Percentiles rank a stretch among this genome's conserved stretches.
Conservation (phyloP, 192 early-diverging fungal genomes). For the Funneliformis mosseae region DNA sequence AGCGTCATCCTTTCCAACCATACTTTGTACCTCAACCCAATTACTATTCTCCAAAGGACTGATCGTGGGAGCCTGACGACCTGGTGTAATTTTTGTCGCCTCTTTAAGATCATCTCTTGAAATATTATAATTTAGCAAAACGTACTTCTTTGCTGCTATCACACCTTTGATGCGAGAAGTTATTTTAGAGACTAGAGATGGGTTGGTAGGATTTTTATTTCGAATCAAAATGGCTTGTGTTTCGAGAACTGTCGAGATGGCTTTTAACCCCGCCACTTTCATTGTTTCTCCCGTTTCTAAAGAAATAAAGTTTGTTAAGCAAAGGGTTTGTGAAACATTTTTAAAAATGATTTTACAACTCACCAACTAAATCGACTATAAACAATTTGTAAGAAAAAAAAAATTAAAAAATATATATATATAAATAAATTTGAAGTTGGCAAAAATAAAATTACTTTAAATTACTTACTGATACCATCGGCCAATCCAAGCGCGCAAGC, state of each 20-base stretch:
- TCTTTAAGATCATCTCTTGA: slow-evolving; percentile 58
- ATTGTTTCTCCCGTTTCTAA: slow-evolving; percentile 99
- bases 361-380: slow-evolving; percentile 54
- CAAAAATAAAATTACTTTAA: background rate
- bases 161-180: slow-evolving; percentile 87
- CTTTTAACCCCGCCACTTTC: slow-evolving; percentile 95
- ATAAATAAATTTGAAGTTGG: too few relatives aligned
- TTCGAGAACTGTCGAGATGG: slow-evolving; percentile 78
- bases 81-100: slow-evolving; percentile 83
- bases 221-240: slow-evolving; percentile 91
- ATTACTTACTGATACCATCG: slow-evolving; percentile 85
- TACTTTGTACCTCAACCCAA: slow-evolving; percentile 91
- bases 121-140: slow-evolving; percentile 93
- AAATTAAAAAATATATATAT: too few relatives aligned
- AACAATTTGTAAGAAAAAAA: background rate
- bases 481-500: slow-evolving; percentile 95
- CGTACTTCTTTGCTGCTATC: slow-evolving; percentile 84
- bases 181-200: slow-evolving; percentile 77
- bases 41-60: slow-evolving; percentile 78
- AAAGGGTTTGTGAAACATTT: background rate
- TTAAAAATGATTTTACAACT: slow-evolving; percentile 8
- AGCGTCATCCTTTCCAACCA: slow-evolving; percentile 79
- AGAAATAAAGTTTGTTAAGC: slow-evolving; percentile 39
- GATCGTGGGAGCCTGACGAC: slow-evolving; percentile 91
- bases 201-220: slow-evolving; percentile 75